Base-by-base conservation (phyloP, 2,329 filamentous ascomycete genomes). In the Ramichloridium luteum region DNA sequence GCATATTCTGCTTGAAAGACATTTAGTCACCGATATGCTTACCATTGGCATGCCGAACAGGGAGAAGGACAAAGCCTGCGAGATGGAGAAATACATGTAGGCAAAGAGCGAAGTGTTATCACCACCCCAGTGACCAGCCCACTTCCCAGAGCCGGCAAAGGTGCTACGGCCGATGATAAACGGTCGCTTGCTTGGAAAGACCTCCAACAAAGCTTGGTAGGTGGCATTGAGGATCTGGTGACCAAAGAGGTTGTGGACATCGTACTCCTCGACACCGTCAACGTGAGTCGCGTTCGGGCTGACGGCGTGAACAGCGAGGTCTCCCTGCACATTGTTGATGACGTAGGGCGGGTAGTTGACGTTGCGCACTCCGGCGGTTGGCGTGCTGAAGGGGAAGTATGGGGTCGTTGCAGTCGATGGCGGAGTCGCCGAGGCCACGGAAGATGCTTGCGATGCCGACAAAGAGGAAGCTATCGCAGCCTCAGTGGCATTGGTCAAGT, bases 151-250 rank as follows among this genome's bases (percentile, higher is more conserved):
- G 3, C 83, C 82, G 6, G 80, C 68, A 48, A 88, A 90, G 1
- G 82, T 90, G 23, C 77, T 82, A 11, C 84, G 75, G 0, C 79
- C 80, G 47, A 93, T 84, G 49, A 93, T 80, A 57, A 92, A 82
- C 1, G 84, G 84, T 0, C 84, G 74, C 53, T 80, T 80, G 10
- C 60, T 64, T 0, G 78, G 73, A 37, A 73, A 72, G 12, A 81
- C 63, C 2, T 63, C 53, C 3, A 77, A 60, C 17, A 90, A 69
- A 35, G 74, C 80, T 28, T 77, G 60, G 50, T 84, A 83, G 0
- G 83, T 90, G 6, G 80, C 79, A 37, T 80, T 79, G 35, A 84
- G 63, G 42, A 86, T 80, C 51, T 78, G 74, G 46, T 80, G 68
- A 1, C 81, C 81, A 47, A 68, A 88, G 1, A 90, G 58, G 48